A percentile compares a stretch with the other conserved stretches of the same genome.
Conservation (phyloP, 495 filamentous ascomycete species). For the Daldinia grandis region DNA sequence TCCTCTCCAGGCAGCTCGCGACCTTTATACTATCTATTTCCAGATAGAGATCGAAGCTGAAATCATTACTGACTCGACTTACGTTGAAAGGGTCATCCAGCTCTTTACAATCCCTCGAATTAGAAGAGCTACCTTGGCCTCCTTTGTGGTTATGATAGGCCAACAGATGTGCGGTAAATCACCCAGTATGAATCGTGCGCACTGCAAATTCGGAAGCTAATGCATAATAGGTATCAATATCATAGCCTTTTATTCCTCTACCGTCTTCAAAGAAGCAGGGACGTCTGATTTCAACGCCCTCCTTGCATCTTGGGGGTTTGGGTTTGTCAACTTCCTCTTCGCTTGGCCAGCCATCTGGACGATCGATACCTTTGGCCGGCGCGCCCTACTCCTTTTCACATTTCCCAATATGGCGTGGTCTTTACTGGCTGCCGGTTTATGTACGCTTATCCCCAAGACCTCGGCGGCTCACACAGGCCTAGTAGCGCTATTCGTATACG, state of each 20-base stretch:
- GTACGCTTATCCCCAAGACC: constrained; percentile 59
- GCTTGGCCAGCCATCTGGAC: constrained; percentile 74
- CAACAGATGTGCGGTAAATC: constrained; percentile 65
- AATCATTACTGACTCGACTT: constrained; percentile 51
- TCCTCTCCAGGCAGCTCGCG: constrained; percentile 67
- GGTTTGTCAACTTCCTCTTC: constrained; percentile 67
- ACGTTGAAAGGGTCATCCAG: constrained; percentile 66
- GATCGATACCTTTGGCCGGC: constrained; percentile 71
- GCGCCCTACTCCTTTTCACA: constrained; percentile 69
- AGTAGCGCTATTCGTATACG: constrained; percentile 71
- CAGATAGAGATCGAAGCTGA: constrained; percentile 64
- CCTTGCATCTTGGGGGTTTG: constrained; percentile 67
- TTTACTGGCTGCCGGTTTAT: constrained; percentile 66
- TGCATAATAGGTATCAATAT: constrained; percentile 60
- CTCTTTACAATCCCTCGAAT: constrained; percentile 75
- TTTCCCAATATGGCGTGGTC: constrained; percentile 69
- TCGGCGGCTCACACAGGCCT: constrained; percentile 58
- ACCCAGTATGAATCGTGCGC: not conserved
- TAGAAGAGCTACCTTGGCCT: constrained; percentile 71
- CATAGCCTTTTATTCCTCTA: constrained; percentile 73
- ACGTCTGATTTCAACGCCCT: constrained; percentile 54
- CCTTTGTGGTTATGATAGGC: constrained; percentile 69
- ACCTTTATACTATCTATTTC: constrained; percentile 70
- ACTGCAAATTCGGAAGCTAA: constrained; percentile 19
- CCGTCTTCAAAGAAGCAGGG: constrained; percentile 65